Evolutionary conservation across 495 filamentous ascomycete genomes (phyloP).

Genomic region (Aspergillus steynii): DNA sequence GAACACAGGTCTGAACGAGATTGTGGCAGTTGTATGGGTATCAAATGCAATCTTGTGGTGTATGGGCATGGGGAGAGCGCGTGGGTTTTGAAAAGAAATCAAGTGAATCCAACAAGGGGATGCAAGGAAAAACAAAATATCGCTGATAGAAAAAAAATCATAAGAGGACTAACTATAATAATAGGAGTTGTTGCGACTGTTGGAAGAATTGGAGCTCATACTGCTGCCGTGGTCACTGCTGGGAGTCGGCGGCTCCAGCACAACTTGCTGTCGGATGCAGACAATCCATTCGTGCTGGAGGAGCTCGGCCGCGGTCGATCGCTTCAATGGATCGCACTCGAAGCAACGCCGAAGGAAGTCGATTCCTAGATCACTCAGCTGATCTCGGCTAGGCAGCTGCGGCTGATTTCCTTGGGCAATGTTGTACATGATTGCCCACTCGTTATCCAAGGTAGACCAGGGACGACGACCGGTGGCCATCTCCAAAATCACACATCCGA

Average conservation of each 20-base stretch:
- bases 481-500: constrained; percentile 95
- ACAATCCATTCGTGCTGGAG: constrained; percentile 97
- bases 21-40: constrained; percentile 15
- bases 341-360: constrained; percentile 91
- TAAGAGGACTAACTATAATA: constrained; percentile 25
- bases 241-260: constrained; percentile 53
- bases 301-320: constrained; percentile 83
- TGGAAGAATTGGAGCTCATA: constrained; percentile 27
- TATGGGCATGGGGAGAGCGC: background rate
- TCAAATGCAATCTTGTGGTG: constrained; percentile 17
- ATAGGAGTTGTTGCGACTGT: constrained; percentile 37
- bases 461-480: constrained; percentile 95
- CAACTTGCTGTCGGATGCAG: constrained; percentile 60
- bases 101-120: constrained; percentile 12
- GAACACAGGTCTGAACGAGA: background rate
- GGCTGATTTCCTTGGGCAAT: constrained; percentile 96
- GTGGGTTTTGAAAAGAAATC: constrained; percentile 10
- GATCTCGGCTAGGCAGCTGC: constrained; percentile 75
- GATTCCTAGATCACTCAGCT: constrained; percentile 79
- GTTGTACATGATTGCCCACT: constrained; percentile 99
- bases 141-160: constrained; percentile 1
- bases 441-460: constrained; percentile 97
- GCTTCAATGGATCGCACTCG: constrained; percentile 74
- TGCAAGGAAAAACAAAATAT: constrained; percentile 7
- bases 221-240: constrained; percentile 39